Percentiles rank a stretch among this genome's conserved stretches.
phyloP scores from a whole-genome alignment of 495 filamentous ascomycete species.

The Viridothelium virens region DNA sequence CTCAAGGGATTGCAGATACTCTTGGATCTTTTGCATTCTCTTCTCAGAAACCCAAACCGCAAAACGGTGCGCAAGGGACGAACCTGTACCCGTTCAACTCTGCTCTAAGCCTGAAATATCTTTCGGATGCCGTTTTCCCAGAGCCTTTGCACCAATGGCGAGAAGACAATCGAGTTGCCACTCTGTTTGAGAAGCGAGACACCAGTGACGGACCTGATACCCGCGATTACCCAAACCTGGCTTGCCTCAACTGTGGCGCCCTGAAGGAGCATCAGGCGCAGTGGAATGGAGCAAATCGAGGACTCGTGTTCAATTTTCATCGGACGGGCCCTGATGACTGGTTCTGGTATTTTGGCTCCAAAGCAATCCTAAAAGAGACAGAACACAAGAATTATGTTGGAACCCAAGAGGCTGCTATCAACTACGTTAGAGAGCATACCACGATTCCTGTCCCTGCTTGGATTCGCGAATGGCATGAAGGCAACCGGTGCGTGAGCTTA shows the following conservation, averaged over 20 bases:
- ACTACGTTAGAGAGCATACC: neutral
- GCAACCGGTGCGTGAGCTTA: neutral
- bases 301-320: neutral
- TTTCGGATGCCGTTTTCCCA: neutral
- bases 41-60: neutral
- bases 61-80: neutral
- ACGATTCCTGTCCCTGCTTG: conserved; percentile 7
- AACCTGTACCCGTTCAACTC: neutral
- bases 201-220: neutral
- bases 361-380: neutral
- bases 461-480: conserved; percentile 1
- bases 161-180: neutral
- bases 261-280: neutral
- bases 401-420: conserved; percentile 1
- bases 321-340: neutral
- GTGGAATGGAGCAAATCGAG: conserved; percentile 3
- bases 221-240: neutral
- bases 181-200: neutral
- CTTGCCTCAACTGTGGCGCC: neutral
- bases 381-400: neutral
- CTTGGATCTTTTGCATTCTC: neutral
- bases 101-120: neutral
- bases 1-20: neutral
- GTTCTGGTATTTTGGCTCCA: neutral
- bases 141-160: neutral